Percentiles rank a stretch among this genome's conserved stretches.
Evolutionary conservation across 106 monocot genomes (phyloP).

Genomic region (Vanilla planifolia): DNA sequence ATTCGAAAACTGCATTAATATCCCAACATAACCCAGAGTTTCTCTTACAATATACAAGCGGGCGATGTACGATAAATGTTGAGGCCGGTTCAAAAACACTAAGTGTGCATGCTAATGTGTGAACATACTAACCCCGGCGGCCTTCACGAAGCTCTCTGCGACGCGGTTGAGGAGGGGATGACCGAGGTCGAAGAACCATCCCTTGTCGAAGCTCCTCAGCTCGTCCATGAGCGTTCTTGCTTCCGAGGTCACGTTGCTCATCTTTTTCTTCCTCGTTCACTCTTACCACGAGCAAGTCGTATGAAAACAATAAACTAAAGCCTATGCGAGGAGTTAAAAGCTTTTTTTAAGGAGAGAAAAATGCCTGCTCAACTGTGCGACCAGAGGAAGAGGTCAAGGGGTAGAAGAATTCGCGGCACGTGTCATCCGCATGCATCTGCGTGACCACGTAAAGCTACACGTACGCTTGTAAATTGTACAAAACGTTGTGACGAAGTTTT

Average conservation of each 20-base stretch:
- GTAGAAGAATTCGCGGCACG: no score
- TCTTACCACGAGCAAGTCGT: neutral
- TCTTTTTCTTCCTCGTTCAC: constrained; percentile 5
- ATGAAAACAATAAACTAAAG: neutral
- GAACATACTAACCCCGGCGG: constrained; percentile 54
- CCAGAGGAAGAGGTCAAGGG: no score
- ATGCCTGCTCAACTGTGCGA: no score
- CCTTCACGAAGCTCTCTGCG: constrained; percentile 86
- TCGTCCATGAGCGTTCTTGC: constrained; percentile 55
- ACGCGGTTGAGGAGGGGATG: constrained; percentile 86
- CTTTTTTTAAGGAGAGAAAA: no score
- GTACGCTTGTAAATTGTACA: no score
- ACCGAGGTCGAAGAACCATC: constrained; percentile 71
- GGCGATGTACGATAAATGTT: no score
- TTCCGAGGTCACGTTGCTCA: constrained; percentile 32
- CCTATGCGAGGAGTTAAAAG: no score
- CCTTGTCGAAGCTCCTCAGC: constrained; percentile 56
- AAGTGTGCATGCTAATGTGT: neutral
- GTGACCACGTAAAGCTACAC: no score
- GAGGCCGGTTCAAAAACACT: no score
- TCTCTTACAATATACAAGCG: no score
- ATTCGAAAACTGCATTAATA: neutral
- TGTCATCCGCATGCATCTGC: no score
- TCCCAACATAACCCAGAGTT: neutral
- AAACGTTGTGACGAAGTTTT: no score